These are phyloP conservation scores for Euryodendron excelsum DNA, from an alignment of 148 eudicot species.

Conservation along the genomic window DNA sequence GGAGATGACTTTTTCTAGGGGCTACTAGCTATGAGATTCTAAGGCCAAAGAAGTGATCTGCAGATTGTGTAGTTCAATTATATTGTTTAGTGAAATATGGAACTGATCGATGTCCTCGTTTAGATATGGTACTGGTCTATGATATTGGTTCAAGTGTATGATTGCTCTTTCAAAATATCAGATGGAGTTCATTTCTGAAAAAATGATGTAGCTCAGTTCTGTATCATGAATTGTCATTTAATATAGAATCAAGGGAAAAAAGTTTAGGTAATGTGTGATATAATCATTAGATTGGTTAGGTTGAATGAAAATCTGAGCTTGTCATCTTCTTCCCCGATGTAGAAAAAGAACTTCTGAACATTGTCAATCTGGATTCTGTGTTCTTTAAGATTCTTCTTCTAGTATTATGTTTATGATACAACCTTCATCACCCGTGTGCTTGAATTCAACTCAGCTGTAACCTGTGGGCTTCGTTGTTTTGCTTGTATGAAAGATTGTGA, in stretches of 20 bases:
- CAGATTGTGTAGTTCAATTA: not conserved
- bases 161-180: too few relatives aligned
- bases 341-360: too few relatives aligned
- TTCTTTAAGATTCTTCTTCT: too few relatives aligned
- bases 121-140: not conserved
- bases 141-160: not conserved
- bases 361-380: too few relatives aligned
- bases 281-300: not conserved
- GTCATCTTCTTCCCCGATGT: not conserved
- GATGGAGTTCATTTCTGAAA: not conserved
- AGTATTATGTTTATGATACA: not conserved
- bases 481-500: not conserved
- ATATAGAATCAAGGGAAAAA: not conserved
- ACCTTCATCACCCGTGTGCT: not conserved
- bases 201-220: too few relatives aligned
- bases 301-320: not conserved
- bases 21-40: not conserved
- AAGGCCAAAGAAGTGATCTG: not conserved
- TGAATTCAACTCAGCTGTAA: not conserved
- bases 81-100: not conserved
- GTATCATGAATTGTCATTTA: not conserved
- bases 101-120: not conserved
- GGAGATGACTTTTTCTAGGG: not conserved
- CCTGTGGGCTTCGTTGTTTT: not conserved
- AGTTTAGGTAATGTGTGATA: not conserved